Percentiles rank a stretch among this genome's conserved stretches.
Conservation (phyloP, 305 asterid genomes). For the Fraxinus paxiana region DNA sequence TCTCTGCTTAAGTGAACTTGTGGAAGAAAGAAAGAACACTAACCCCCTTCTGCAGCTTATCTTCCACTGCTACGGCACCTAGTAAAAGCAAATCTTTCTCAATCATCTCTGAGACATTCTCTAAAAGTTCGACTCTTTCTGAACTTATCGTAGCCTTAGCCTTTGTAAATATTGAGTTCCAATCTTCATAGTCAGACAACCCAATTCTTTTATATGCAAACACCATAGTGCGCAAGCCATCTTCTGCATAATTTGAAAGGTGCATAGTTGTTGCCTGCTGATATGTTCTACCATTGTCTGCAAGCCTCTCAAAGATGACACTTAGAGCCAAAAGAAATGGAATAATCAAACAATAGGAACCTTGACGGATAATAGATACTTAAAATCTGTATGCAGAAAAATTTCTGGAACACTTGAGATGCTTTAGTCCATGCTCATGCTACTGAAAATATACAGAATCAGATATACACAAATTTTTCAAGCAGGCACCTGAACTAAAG, state of each 20-base stretch:
- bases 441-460: not conserved
- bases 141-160: constrained; percentile 49
- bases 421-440: not conserved
- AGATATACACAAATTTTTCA: not conserved
- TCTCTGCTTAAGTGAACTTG: constrained; percentile 1
- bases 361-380: not conserved
- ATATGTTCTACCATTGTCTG: constrained; percentile 49
- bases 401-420: not conserved
- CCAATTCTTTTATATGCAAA: constrained; percentile 48
- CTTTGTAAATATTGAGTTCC: constrained; percentile 31
- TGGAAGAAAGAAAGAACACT: not conserved
- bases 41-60: constrained; percentile 69
- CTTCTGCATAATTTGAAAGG: constrained; percentile 56
- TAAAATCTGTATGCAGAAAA: not conserved
- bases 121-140: constrained; percentile 57
- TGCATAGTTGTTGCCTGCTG: constrained; percentile 57
- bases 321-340: constrained; percentile 24
- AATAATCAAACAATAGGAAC: not conserved
- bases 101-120: constrained; percentile 52
- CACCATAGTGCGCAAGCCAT: constrained; percentile 70
- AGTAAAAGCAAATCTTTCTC: constrained; percentile 60
- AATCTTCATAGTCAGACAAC: constrained; percentile 41
- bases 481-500: not conserved
- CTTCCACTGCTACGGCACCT: constrained; percentile 86
- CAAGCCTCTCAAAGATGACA: constrained; percentile 61